These are phyloP conservation scores for Vachellia pachyceras DNA, from an alignment of 306 rosid genomes.

Conservation along the genomic window DNA sequence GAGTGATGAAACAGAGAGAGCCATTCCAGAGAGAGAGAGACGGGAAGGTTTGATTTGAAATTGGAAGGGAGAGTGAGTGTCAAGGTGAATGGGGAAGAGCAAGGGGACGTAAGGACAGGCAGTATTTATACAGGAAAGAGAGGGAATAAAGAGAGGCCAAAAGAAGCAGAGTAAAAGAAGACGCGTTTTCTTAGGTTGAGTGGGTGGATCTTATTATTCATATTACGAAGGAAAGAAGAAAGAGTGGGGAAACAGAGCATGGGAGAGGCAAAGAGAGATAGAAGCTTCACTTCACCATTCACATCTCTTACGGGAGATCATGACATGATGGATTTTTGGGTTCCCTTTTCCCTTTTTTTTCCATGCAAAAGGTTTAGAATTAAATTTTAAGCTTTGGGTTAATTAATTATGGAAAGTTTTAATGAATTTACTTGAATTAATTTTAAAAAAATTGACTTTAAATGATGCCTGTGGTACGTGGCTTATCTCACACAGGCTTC, in stretches of 20 bases:
- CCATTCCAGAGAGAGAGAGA: conserved; percentile 37
- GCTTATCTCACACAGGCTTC: neutral
- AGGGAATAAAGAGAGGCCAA: conserved; percentile 37
- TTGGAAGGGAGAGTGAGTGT: neutral
- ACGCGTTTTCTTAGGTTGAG: conserved; percentile 62
- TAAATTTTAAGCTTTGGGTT: neutral
- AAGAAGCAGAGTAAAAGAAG: conserved; percentile 9
- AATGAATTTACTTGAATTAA: neutral
- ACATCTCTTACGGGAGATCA: neutral
- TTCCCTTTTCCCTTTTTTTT: neutral
- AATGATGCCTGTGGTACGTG: too few relatives aligned
- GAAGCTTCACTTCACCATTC: conserved; percentile 18
- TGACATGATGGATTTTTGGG: neutral
- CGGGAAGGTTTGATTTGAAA: neutral
- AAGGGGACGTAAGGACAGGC: neutral
- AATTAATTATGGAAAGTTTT: neutral
- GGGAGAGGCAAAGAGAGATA: too few relatives aligned
- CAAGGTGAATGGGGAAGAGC: neutral
- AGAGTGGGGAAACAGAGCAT: neutral
- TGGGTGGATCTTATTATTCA: conserved; percentile 40
- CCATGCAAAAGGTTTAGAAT: neutral
- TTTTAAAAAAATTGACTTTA: neutral
- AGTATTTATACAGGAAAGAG: conserved; percentile 40
- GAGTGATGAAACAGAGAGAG: conserved; percentile 41
- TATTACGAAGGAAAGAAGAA: neutral